These are phyloP conservation scores for Nectriaceae sp. DNA, from an alignment of 2,329 filamentous ascomycete genomes.

Conservation along the genomic window DNA sequence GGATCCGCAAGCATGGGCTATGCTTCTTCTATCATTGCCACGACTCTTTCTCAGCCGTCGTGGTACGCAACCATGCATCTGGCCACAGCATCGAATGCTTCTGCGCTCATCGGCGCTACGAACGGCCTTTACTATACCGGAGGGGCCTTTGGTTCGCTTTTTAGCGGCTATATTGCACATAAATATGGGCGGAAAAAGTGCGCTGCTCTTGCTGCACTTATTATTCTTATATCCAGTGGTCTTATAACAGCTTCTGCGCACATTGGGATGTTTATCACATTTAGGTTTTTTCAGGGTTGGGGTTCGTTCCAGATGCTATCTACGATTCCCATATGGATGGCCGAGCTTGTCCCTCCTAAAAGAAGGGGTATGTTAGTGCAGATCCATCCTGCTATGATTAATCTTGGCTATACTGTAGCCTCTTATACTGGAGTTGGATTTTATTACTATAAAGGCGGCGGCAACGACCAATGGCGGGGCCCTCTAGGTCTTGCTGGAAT, in stretches of 20 bases:
- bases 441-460: conserved; percentile 3
- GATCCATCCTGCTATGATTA: conserved; percentile 4
- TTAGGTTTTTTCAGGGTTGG: conserved; percentile 4
- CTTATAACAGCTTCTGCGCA: background rate
- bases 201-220: background rate
- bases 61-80: background rate
- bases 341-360: conserved; percentile 2
- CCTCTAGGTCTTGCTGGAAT: background rate
- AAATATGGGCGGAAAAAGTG: background rate
- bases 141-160: background rate
- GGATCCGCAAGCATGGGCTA: no score
- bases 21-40: background rate
- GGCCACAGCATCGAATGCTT: background rate
- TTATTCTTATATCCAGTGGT: background rate
- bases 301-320: conserved; percentile 3
- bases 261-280: conserved; percentile 6
- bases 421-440: conserved; percentile 5
- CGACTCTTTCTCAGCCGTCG: background rate
- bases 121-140: conserved; percentile 3
- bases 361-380: conserved; percentile 4
- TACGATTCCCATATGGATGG: conserved; percentile 4
- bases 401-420: conserved; percentile 5
- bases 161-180: background rate
- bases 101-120: background rate
- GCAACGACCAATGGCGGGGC: conserved; percentile 7